Percentiles rank a stretch among this genome's conserved stretches.
These are phyloP conservation scores for Annona cherimola DNA, from an alignment of 164 flowering plant genomes.

Conservation along the genomic window DNA sequence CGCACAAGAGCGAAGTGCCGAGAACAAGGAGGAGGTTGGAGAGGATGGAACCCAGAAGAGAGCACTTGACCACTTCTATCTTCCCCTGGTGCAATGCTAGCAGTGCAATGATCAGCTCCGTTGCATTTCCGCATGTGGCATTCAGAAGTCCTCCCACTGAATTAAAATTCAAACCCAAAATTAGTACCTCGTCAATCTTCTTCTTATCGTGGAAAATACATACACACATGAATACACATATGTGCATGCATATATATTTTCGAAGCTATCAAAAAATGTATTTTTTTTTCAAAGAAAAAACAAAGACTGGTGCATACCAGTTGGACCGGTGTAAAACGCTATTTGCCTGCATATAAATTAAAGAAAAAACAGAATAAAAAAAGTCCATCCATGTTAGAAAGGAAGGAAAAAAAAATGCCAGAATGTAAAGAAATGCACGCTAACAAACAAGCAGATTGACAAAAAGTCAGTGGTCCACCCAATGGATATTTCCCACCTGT, in stretches of 20 bases:
- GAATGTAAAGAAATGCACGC: not conserved
- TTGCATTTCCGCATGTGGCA: constrained; percentile 94
- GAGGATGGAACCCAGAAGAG: constrained; percentile 82
- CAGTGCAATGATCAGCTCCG: constrained; percentile 83
- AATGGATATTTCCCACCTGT: not conserved
- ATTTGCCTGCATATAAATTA: constrained; percentile 57
- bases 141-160: constrained; percentile 92
- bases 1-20: constrained; percentile 84
- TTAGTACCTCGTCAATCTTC: too few species aligned
- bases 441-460: not conserved
- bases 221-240: not conserved
- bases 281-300: not conserved
- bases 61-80: constrained; percentile 69
- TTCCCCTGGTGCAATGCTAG: constrained; percentile 52
- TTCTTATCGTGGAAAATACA: not conserved
- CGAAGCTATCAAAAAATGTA: not conserved
- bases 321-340: constrained; percentile 80
- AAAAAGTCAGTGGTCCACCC: not conserved
- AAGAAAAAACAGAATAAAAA: not conserved
- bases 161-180: not conserved
- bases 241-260: not conserved
- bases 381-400: not conserved
- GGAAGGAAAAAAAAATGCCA: not conserved
- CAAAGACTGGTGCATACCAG: constrained; percentile 42
- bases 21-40: constrained; percentile 88